Conservation (phyloP, 2,329 filamentous ascomycete species). For the Cyclaneusma minus region DNA sequence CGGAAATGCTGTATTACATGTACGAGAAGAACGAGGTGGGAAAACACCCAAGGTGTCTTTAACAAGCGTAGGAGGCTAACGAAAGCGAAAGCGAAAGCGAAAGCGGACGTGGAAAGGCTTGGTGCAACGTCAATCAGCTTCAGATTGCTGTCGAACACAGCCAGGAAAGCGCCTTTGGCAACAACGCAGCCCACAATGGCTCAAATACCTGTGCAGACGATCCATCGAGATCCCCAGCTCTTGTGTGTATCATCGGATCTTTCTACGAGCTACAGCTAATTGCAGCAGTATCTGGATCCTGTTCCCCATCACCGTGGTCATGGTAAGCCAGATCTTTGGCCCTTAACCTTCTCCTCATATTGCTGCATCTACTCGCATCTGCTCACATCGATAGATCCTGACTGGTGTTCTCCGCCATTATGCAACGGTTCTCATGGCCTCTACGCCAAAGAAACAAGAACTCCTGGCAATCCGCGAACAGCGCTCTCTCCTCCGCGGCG, state of each 20-base stretch:
- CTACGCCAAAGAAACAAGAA: constrained; percentile 67
- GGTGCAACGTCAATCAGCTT: no score
- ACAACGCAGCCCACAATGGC: constrained; percentile 44
- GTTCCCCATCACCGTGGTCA: constrained; percentile 91
- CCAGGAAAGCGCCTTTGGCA: no score
- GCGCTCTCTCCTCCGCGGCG: constrained; percentile 66
- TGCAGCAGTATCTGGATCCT: constrained; percentile 86
- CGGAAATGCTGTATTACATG: background rate
- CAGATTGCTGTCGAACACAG: no score
- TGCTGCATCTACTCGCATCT: constrained; percentile 1
- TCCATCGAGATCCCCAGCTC: constrained; percentile 93
- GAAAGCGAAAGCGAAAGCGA: no score
- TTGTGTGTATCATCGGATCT: constrained; percentile 69
- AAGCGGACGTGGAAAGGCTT: no score
- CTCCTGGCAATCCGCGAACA: constrained; percentile 71
- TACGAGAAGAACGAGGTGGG: no score
- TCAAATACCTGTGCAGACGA: constrained; percentile 77
- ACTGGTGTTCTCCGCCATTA: constrained; percentile 96
- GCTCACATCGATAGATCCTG: constrained; percentile 45
- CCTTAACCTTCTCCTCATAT: constrained; percentile 1
- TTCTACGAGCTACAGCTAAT: constrained; percentile 5
- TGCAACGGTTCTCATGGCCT: constrained; percentile 78
- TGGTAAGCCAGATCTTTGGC: no score
- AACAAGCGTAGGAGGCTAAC: no score
- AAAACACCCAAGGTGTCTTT: no score